Conservation (phyloP, 2,329 filamentous ascomycete species). For the Monosporascus sp. region DNA sequence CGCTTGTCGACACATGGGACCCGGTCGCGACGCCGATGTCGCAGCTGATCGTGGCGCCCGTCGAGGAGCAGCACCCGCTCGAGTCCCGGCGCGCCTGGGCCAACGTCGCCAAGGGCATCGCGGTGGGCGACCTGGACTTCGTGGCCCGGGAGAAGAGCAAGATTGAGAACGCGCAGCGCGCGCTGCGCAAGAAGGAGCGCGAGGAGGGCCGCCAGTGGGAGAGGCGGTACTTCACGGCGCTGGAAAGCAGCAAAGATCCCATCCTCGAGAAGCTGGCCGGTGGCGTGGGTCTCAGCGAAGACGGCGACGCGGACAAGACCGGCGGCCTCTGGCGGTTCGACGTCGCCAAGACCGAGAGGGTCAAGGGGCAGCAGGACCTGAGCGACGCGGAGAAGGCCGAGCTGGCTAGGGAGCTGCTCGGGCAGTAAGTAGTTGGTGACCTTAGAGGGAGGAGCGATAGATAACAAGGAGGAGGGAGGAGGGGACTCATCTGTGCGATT, state of each 20-base stretch:
- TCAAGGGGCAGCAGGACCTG: conserved; percentile 21
- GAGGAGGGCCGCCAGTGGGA: conserved; percentile 70
- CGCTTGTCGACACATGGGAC: conserved; percentile 33
- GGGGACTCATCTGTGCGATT: neutral
- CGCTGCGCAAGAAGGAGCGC: conserved; percentile 52
- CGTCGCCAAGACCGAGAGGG: conserved; percentile 38
- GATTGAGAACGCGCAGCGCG: conserved; percentile 77
- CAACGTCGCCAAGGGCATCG: conserved; percentile 68
- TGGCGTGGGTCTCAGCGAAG: conserved; percentile 40
- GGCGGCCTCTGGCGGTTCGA: conserved; percentile 58
- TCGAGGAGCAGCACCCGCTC: conserved; percentile 70
- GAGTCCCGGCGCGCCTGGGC: conserved; percentile 78
- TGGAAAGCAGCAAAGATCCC: conserved; percentile 31
- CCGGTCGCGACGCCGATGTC: conserved; percentile 23
- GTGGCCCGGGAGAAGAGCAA: conserved; percentile 68
- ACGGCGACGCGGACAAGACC: conserved; percentile 56
- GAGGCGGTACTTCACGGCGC: conserved; percentile 70
- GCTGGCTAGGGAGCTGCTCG: conserved; percentile 28
- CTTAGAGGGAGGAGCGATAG: neutral
- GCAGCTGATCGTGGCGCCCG: conserved; percentile 35
- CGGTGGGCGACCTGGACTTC: conserved; percentile 67
- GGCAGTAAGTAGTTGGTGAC: conserved; percentile 16
- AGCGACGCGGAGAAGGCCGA: conserved; percentile 32
- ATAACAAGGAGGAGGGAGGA: neutral
- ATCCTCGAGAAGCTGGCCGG: conserved; percentile 41